Percentiles rank a stretch among this genome's conserved stretches.
Evolutionary conservation across 441 rosid species (phyloP).

Genomic region (Breynia disticha): DNA sequence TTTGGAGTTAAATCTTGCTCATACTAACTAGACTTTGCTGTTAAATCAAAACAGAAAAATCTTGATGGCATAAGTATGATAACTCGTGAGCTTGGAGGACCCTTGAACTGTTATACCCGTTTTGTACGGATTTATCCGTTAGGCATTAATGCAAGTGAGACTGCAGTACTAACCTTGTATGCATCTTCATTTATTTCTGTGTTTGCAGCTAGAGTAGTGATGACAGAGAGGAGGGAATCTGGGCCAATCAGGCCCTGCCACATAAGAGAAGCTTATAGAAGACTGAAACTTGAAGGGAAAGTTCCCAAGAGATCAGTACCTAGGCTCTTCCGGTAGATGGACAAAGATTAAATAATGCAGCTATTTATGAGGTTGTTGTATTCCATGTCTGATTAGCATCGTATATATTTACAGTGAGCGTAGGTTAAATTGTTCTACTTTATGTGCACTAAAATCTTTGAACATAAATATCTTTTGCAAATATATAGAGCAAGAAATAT

Average conservation of each 20-base stretch:
- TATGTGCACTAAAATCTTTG: too few species aligned
- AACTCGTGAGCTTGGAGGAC: not conserved
- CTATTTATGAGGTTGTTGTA: conserved; percentile 5
- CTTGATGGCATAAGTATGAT: not conserved
- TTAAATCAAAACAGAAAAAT: not conserved
- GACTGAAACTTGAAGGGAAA: conserved; percentile 82
- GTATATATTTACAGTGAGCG: too few species aligned
- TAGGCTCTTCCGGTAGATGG: conserved; percentile 58
- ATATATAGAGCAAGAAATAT: too few species aligned
- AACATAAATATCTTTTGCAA: too few species aligned
- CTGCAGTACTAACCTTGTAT: too few species aligned
- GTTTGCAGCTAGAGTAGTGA: conserved; percentile 64
- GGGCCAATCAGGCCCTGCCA: conserved; percentile 98
- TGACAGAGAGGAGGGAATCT: conserved; percentile 80
- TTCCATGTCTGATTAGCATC: too few species aligned
- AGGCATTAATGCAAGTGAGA: too few species aligned
- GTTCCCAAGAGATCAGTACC: conserved; percentile 76
- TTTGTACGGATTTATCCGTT: not conserved
- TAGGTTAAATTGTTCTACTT: too few species aligned
- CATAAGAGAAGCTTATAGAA: conserved; percentile 79
- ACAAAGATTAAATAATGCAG: conserved; percentile 2
- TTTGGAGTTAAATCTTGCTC: conserved; percentile 2
- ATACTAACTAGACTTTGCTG: not conserved
- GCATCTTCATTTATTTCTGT: not conserved
- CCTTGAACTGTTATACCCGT: not conserved